Conservation (phyloP, 805 yeast species). For the Metschnikowia matae region DNA sequence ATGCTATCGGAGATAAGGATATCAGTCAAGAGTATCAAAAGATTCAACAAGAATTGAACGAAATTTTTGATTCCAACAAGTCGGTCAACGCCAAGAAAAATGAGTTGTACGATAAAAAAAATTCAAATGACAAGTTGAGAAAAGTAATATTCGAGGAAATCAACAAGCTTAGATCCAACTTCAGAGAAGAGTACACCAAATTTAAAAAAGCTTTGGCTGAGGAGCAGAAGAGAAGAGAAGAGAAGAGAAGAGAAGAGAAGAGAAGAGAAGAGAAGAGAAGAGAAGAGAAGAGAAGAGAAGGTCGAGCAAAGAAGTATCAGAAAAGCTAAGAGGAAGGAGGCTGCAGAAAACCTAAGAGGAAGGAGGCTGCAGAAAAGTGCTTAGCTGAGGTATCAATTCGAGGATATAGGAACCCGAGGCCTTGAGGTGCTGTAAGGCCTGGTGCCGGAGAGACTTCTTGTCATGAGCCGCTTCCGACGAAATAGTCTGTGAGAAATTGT, state of each 20-base stretch:
- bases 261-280: no score
- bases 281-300: no score
- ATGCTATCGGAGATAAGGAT: conserved; percentile 57
- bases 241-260: no score
- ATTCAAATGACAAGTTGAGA: conserved; percentile 60
- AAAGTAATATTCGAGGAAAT: conserved; percentile 66
- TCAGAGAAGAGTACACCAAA: conserved; percentile 68
- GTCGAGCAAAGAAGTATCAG: conserved; percentile 47
- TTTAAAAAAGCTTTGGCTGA: conserved; percentile 65
- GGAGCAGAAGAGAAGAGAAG: conserved; percentile 64
- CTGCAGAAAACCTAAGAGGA: no score
- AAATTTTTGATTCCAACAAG: conserved; percentile 56
- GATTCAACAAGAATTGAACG: conserved; percentile 66
- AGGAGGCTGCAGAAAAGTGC: conserved; percentile 57
- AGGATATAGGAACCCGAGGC: background rate
- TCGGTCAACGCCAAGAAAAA: conserved; percentile 63
- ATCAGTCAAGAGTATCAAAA: conserved; percentile 64
- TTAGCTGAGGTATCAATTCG: conserved; percentile 68
- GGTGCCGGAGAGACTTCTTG: background rate
- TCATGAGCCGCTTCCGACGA: background rate
- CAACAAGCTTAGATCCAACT: conserved; percentile 66
- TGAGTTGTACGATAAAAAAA: conserved; percentile 59
- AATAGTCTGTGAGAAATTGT: background rate
- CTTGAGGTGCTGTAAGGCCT: background rate
- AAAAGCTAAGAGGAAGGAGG: conserved; percentile 50